Percentiles rank a stretch among this genome's conserved stretches.
These are phyloP conservation scores for Escovopsis sp. DNA, from an alignment of 2,329 filamentous ascomycete species.

Conservation along the genomic window DNA sequence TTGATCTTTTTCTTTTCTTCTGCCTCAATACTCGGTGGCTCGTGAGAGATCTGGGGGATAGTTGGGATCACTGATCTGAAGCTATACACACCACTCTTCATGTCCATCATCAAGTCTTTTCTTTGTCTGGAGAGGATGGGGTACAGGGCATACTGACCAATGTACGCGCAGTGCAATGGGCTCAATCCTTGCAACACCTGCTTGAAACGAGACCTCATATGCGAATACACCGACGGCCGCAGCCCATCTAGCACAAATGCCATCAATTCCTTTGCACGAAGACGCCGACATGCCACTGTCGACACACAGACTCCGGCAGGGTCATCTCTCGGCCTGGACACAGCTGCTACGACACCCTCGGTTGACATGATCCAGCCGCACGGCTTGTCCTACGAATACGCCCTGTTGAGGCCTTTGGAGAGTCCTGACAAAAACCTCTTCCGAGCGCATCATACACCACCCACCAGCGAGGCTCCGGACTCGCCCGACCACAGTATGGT, in stretches of 20 bases:
- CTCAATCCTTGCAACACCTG: slow-evolving; percentile 11
- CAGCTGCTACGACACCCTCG: not conserved
- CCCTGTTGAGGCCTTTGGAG: not conserved
- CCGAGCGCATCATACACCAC: not conserved
- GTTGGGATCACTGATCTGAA: too few species aligned
- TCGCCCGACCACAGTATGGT: slow-evolving; percentile 22
- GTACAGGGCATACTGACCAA: not conserved
- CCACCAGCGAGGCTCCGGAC: slow-evolving; percentile 3
- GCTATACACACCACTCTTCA: too few species aligned
- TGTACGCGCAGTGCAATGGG: slow-evolving; percentile 11
- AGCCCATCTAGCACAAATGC: not conserved
- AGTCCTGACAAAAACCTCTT: not conserved
- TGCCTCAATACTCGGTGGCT: not conserved
- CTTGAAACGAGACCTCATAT: slow-evolving; percentile 10
- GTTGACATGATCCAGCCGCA: not conserved
- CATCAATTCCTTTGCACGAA: not conserved
- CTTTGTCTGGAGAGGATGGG: too few species aligned
- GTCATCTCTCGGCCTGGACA: not conserved
- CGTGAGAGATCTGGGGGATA: not conserved
- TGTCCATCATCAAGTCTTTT: too few species aligned
- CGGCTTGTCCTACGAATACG: not conserved
- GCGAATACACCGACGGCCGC: slow-evolving; percentile 8
- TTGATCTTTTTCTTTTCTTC: not conserved
- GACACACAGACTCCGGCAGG: not conserved
- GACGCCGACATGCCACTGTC: not conserved